Conservation (phyloP, 441 rosid genomes). For the Macaranga tanarius region DNA sequence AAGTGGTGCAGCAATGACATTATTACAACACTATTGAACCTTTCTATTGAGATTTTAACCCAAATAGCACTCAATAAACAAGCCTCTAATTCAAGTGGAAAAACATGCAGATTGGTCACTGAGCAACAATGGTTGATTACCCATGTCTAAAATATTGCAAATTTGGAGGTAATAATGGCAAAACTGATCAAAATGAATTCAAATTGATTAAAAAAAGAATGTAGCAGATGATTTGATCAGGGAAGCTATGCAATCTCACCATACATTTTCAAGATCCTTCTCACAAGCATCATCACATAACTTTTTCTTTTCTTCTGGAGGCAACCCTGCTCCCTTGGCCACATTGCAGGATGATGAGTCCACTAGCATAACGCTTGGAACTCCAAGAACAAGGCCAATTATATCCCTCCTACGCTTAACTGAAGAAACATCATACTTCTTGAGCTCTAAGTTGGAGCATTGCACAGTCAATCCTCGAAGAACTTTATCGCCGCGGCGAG, state of each 20-base stretch:
- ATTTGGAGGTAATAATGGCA: neutral
- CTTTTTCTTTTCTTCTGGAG: constrained; percentile 77
- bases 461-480: constrained; percentile 30
- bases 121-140: neutral
- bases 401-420: constrained; percentile 62
- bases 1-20: neutral
- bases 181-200: neutral
- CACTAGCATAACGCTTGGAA: constrained; percentile 32
- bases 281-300: constrained; percentile 71
- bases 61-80: neutral
- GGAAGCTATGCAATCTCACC: constrained; percentile 64
- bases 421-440: constrained; percentile 19
- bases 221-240: neutral
- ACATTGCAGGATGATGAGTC: constrained; percentile 12
- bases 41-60: neutral
- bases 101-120: neutral
- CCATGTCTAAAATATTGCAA: neutral
- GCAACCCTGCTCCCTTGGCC: constrained; percentile 68
- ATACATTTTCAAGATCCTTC: constrained; percentile 98
- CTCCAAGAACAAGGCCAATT: constrained; percentile 54
- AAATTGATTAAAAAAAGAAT: neutral
- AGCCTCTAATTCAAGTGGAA: neutral
- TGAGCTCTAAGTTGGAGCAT: constrained; percentile 29
- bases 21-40: neutral
- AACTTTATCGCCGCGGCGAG: constrained; percentile 29